Evolutionary conservation across 768 basidiomycete species (phyloP).

Genomic region (Hebeloma cylindrosporum): DNA sequence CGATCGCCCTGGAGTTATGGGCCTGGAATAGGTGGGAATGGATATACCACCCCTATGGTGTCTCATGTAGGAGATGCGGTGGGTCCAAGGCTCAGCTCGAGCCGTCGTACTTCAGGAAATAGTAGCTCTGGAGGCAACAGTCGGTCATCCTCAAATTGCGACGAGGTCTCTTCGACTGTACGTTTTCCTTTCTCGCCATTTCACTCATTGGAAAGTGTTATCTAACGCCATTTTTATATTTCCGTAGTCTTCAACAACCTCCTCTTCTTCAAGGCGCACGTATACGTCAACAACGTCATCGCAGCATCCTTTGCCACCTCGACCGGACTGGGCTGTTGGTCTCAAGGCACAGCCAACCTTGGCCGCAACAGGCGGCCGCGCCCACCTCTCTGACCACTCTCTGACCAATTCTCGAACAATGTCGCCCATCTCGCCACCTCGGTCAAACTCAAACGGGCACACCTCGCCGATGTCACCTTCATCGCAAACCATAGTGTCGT

Average conservation of each 20-base stretch:
- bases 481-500: constrained; percentile 31
- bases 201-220: constrained; percentile 8
- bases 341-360: constrained; percentile 74
- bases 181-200: constrained; percentile 33
- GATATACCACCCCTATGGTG: constrained; percentile 33
- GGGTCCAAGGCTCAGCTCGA: constrained; percentile 63
- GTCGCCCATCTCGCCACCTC: constrained; percentile 38
- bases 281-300: constrained; percentile 75
- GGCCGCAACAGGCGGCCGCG: constrained; percentile 35
- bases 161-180: constrained; percentile 80
- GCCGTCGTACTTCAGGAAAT: constrained; percentile 53
- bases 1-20: constrained; percentile 71
- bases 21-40: constrained; percentile 55
- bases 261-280: constrained; percentile 77
- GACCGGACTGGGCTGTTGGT: constrained; percentile 90
- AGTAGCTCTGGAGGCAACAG: constrained; percentile 53
- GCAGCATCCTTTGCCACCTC: constrained; percentile 72
- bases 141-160: constrained; percentile 56
- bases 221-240: constrained; percentile 4
- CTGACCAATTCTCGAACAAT: constrained; percentile 38
- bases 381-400: constrained; percentile 57
- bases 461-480: constrained; percentile 29
- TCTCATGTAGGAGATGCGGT: constrained; percentile 45
- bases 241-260: constrained; percentile 73
- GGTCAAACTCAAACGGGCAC: constrained; percentile 36